Base-by-base conservation (phyloP, 2,329 filamentous ascomycete genomes). In the Lasiodiplodia theobromae region DNA sequence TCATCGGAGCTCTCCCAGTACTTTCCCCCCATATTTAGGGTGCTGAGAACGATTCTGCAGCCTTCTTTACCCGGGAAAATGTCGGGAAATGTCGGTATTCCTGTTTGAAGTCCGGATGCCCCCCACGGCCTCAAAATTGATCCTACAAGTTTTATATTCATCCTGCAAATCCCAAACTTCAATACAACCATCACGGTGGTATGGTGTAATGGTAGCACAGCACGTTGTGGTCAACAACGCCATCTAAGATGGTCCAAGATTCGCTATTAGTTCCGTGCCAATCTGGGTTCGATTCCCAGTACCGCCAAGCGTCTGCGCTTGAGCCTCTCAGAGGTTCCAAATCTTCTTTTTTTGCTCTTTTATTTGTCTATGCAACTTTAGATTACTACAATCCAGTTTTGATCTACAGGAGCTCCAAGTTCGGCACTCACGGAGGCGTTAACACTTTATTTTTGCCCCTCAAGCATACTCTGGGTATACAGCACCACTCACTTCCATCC, bases 211-310 rank as follows among this genome's bases (percentile, higher is more conserved):
- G 65, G 65, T 44, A 67, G 7, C 28, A 67, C 23, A 25, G 14
- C 11, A 40, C 65, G 65, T 67, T 67, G 65, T 67, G 65, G 65
- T 56, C 28, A 4, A 1, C 10, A 25, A 5, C n/a, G 37, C 11
- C 37, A 40, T 40, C 37, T 31, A 31, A 14, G 14, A 16, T 14
- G 11, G 4, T 16, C 11, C 11, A 40, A 1, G 8, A 31, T 10
- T 25, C 14, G n/a, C 49, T 11, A 51, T 12, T 38, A 34, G 38
- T 23, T 18, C 64, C 64, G 64, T 52, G 11, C 6, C 53, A 47
- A 49, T 34, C 65, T 67, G 65, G 65, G 65, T 67, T 67, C 65
- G 65, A 67, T 67, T 67, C 65, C 65, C 65, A 67, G 65, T 31
- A 58, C 38, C 38, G 53, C 52, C 64, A 66, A n/a, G n/a, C 18